phyloP scores from a whole-genome alignment of 2,329 filamentous ascomycete genomes.

The Dothistroma pini region DNA sequence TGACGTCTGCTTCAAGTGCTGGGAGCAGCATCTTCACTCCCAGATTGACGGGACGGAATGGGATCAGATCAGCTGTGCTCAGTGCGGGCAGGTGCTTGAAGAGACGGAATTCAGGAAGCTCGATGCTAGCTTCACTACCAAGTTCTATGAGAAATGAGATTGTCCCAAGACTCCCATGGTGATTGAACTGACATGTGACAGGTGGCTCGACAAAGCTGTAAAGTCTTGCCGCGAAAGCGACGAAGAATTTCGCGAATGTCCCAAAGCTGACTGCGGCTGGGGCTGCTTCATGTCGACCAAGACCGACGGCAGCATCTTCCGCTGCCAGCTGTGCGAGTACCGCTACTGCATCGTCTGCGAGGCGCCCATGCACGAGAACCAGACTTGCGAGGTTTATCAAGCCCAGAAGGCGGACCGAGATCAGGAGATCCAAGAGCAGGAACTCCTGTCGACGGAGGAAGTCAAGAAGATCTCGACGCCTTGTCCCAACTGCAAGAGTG shows the following conservation, averaged over 20 bases:
- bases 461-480: conserved; percentile 11
- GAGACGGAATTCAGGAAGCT: conserved; percentile 16
- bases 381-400: conserved; percentile 10
- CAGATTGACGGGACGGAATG: conserved; percentile 12
- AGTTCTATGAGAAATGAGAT: neutral
- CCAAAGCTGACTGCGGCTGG: conserved; percentile 4
- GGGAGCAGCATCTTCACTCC: conserved; percentile 12
- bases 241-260: conserved; percentile 6
- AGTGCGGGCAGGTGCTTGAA: conserved; percentile 17
- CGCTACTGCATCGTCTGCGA: conserved; percentile 14
- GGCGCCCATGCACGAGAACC: conserved; percentile 11
- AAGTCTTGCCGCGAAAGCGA: conserved; percentile 4
- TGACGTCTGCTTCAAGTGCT: conserved; percentile 19
- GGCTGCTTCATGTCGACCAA: conserved; percentile 9
- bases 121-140: conserved; percentile 1
- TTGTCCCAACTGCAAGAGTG: conserved; percentile 22
- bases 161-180: neutral
- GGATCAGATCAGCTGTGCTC: conserved; percentile 15
- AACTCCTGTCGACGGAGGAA: neutral
- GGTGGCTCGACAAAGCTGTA: conserved; percentile 9
- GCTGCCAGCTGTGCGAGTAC: conserved; percentile 8
- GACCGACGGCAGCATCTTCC: conserved; percentile 13
- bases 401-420: neutral
- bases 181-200: neutral
- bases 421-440: conserved; percentile 1